Conservation (phyloP, 2,329 filamentous ascomycete species). For the Nemania sp. region DNA sequence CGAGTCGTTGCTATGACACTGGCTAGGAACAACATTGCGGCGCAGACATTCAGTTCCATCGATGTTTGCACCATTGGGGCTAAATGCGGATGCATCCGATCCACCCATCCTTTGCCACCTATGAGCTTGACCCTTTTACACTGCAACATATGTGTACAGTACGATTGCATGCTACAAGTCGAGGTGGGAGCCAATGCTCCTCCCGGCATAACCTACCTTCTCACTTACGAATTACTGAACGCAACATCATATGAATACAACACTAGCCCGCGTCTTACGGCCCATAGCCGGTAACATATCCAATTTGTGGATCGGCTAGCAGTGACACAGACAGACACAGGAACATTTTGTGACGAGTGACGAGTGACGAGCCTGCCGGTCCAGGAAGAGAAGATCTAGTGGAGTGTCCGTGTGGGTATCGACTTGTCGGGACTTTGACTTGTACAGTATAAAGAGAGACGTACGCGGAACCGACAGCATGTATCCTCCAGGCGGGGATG, state of each 20-base stretch:
- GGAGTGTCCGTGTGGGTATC: not conserved
- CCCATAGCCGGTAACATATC: conserved; percentile 11
- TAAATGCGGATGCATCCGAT: conserved; percentile 13
- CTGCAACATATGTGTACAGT: no score
- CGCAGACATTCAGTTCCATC: not conserved
- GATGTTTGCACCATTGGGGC: conserved; percentile 13
- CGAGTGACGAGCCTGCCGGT: not conserved
- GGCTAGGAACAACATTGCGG: conserved; percentile 1
- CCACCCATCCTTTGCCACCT: not conserved
- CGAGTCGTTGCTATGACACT: not conserved
- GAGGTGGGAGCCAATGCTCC: conserved; percentile 12
- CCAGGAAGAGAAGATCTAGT: not conserved
- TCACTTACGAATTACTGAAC: no score
- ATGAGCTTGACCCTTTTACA: no score
- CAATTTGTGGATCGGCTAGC: conserved; percentile 5
- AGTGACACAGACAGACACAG: conserved; percentile 1
- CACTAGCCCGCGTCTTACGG: conserved; percentile 20
- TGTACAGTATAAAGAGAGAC: no score
- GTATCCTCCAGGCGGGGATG: not conserved
- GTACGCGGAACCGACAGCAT: no score
- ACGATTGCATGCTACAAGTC: not conserved
- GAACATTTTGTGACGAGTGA: not conserved
- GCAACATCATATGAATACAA: conserved; percentile 8
- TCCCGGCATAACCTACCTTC: not conserved
- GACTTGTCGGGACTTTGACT: not conserved